phyloP scores from a whole-genome alignment of 805 yeast genomes.

The Candida suzukii region DNA sequence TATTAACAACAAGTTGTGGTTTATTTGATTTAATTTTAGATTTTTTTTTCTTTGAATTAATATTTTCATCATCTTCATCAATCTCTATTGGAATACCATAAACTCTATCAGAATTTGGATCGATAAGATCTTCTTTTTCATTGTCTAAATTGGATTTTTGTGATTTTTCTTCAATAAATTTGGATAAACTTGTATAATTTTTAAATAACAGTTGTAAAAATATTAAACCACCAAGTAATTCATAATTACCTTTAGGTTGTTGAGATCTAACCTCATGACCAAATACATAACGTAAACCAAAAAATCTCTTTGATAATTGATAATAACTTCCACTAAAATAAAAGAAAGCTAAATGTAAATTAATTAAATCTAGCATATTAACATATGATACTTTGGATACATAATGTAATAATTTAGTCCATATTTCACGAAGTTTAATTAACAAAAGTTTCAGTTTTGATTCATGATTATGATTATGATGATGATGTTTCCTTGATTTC shows the following conservation, averaged over 20 bases:
- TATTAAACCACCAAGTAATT: slow-evolving; percentile 60
- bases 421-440: background rate
- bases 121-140: background rate
- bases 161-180: slow-evolving; percentile 4
- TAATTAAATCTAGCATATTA: slow-evolving; percentile 45
- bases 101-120: slow-evolving; percentile 2
- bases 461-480: background rate
- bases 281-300: slow-evolving; percentile 73
- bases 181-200: slow-evolving; percentile 24
- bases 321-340: slow-evolving; percentile 81
- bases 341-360: slow-evolving; percentile 72
- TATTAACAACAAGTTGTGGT: background rate
- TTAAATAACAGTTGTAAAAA: slow-evolving; percentile 46
- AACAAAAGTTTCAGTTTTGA: background rate
- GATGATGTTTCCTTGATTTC: background rate
- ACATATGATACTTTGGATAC: slow-evolving; percentile 31
- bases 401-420: slow-evolving; percentile 1
- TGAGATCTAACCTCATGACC: slow-evolving; percentile 50
- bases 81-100: background rate
- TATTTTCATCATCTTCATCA: background rate
- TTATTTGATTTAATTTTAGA: background rate
- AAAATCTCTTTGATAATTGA: slow-evolving; percentile 64
- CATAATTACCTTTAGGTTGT: slow-evolving; percentile 55
- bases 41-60: background rate
- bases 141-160: slow-evolving; percentile 1